phyloP scores from a whole-genome alignment of 805 yeast genomes.

The Limtongozyma cylindracea region DNA sequence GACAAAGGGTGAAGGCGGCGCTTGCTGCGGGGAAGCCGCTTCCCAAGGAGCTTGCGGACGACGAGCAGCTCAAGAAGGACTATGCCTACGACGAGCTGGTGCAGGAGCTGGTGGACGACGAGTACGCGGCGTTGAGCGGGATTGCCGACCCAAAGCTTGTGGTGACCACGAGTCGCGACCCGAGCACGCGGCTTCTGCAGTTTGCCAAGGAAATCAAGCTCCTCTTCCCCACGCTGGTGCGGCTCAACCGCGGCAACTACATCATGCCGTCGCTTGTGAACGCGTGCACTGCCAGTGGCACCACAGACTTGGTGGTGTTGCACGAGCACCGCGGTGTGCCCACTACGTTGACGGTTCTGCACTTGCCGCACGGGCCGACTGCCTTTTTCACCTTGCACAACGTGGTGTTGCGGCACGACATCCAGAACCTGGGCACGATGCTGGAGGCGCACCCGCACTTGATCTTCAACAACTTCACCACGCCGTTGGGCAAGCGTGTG shows the following conservation, averaged over 20 bases:
- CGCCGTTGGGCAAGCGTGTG: constrained; percentile 63
- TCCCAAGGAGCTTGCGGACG: constrained; percentile 80
- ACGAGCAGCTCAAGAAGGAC: constrained; percentile 54
- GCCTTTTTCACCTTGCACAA: constrained; percentile 86
- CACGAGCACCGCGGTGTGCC: constrained; percentile 99
- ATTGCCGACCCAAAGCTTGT: constrained; percentile 74
- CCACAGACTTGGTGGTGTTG: constrained; percentile 62
- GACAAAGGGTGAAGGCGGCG: constrained; percentile 68
- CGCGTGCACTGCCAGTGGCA: constrained; percentile 58
- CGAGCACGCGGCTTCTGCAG: constrained; percentile 64
- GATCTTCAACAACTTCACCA: constrained; percentile 71
- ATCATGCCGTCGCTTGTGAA: constrained; percentile 64
- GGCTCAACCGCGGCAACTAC: constrained; percentile 84
- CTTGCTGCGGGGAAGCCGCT: constrained; percentile 79
- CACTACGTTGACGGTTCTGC: constrained; percentile 74
- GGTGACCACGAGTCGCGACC: constrained; percentile 86
- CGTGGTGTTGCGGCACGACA: constrained; percentile 84
- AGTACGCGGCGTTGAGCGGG: constrained; percentile 72
- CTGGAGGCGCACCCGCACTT: constrained; percentile 87
- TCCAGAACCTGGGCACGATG: constrained; percentile 62
- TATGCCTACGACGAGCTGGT: constrained; percentile 70
- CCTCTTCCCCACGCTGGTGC: constrained; percentile 69
- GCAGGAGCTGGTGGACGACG: constrained; percentile 60
- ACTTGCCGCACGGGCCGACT: constrained; percentile 96
- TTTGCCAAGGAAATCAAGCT: constrained; percentile 82